Base-by-base conservation (phyloP, 2,329 filamentous ascomycete genomes). In the Talaromyces sp. region DNA sequence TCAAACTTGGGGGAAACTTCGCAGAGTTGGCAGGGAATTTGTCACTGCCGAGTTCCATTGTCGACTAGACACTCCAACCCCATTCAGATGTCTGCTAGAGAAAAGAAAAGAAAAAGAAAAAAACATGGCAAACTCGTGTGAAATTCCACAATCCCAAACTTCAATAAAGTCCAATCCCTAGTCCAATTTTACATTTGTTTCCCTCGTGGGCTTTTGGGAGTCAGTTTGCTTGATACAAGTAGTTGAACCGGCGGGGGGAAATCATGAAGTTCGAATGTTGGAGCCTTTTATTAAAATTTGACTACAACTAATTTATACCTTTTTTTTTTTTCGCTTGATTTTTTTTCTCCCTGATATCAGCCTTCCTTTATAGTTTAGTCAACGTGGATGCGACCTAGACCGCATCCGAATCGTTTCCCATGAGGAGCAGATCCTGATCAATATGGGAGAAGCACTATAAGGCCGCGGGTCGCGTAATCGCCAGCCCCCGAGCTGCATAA, bases 201-300 rank as follows among this genome's bases (percentile, higher is more conserved):
- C 30, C 60, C 60, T 63, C 60, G 60, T 63, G 60, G 60, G 24
- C 0, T 10, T 33, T 20, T 11, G 24, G 20, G 20, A 11, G 24
- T 41, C n/a, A 22, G 5, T 24, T 24, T 24, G 10, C 27, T 41
- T 49, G 49, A n/a, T n/a, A n/a, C n/a, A n/a, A n/a, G 29, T 36
- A 19, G 46, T 61, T 33, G 58, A 63, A 61, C 60, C 51, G 58
- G 58, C 49, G 57, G 61, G 61, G 55, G 17, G 39, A 16, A 45
- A 33, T 27, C 37, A 17, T 43, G 30, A 44, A 47, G n/a, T n/a
- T n/a, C n/a, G n/a, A n/a, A n/a, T n/a, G n/a, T n/a, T n/a, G n/a
- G n/a, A n/a, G n/a, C n/a, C n/a, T n/a, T n/a, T n/a, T n/a, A n/a
- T n/a, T n/a, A n/a, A n/a, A n/a, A n/a, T n/a, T n/a, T n/a, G n/a